These are phyloP conservation scores for Leptosphaerulina australis DNA, from an alignment of 2,329 filamentous ascomycete species.

Conservation along the genomic window DNA sequence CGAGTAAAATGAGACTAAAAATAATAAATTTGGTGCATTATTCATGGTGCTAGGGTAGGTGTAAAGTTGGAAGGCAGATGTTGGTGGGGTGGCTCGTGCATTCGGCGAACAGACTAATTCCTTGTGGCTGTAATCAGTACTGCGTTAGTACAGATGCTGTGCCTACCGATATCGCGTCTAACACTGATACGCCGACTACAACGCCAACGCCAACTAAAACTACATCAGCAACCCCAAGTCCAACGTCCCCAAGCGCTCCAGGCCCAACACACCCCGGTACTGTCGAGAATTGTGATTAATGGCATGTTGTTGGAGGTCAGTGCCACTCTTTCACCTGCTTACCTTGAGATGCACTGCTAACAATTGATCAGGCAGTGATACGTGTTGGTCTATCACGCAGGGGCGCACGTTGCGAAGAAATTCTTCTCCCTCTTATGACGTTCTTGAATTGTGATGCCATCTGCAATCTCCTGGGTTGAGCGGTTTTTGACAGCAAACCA, in stretches of 20 bases:
- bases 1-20: too few relatives aligned
- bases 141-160: constrained; percentile 14
- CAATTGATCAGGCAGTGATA: constrained; percentile 11
- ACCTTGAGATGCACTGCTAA: constrained; percentile 16
- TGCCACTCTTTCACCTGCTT: constrained; percentile 10
- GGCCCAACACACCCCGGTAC: constrained; percentile 13
- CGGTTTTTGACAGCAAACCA: too few relatives aligned
- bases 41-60: too few relatives aligned
- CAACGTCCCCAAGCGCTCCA: constrained; percentile 12
- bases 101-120: too few relatives aligned
- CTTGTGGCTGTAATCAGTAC: constrained; percentile 15
- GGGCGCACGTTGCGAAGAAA: too few relatives aligned
- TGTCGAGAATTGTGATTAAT: constrained; percentile 13
- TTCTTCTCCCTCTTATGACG: too few relatives aligned
- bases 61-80: too few relatives aligned
- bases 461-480: too few relatives aligned
- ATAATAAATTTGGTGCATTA: too few relatives aligned
- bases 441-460: too few relatives aligned
- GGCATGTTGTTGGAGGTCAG: constrained; percentile 16
- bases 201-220: constrained; percentile 16
- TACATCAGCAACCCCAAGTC: constrained; percentile 17
- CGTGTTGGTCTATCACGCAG: constrained; percentile 13
- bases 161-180: constrained; percentile 14
- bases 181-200: constrained; percentile 15
- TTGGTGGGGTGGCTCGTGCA: too few relatives aligned